Base-by-base conservation (phyloP, 139 green algal genomes). In the Closterium sp. region DNA sequence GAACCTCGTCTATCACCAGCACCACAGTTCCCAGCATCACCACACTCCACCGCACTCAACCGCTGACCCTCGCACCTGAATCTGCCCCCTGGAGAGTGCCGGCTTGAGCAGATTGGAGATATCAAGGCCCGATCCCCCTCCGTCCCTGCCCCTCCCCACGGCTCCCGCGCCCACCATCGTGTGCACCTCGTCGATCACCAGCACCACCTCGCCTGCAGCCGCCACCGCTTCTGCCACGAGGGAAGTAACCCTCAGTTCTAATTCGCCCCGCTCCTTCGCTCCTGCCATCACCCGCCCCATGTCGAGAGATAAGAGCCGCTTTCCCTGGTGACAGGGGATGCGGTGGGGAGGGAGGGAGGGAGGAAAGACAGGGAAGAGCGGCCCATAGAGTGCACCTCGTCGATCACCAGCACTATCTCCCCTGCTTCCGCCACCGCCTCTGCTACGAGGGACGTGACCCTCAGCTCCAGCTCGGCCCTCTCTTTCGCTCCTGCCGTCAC, bases 41-140 rank as follows among this genome's bases (percentile, higher is more conserved):
- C 8, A 3, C 5, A 1, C 6, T 87, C 21, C 28, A 87, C 0
- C 31, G 84, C 43, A 69, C 43, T 25, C 43, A 87, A 21, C 84
- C 31, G 84, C 84, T 21, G 0, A 5, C 84, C 25, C 1, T 3
- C 33, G 90, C 43, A 94, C 91, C 91, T 93, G 91, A 7, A 96
- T 23, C 33, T 94, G 89, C 2, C 94, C 94, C 0, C 93, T 92
- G 5, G 96, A 97, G 31, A 98, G 94, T 0, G 96, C 94, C 0
- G 97, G 97, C 92, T 98, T 98, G 34, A 98, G 94, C 85, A 98
- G 93, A 94, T 98, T 98, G 31, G 96, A 95, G 35, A 96, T 95
- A 83, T 97, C 95, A 35, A 98, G 94, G 3, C 94, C 95, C 5
- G 34, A 32, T 16, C 34, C 87, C 3, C 87, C 87, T 34, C 95